phyloP scores from a whole-genome alignment of 208 protist genomes.

The Wallacemonas sp. region DNA sequence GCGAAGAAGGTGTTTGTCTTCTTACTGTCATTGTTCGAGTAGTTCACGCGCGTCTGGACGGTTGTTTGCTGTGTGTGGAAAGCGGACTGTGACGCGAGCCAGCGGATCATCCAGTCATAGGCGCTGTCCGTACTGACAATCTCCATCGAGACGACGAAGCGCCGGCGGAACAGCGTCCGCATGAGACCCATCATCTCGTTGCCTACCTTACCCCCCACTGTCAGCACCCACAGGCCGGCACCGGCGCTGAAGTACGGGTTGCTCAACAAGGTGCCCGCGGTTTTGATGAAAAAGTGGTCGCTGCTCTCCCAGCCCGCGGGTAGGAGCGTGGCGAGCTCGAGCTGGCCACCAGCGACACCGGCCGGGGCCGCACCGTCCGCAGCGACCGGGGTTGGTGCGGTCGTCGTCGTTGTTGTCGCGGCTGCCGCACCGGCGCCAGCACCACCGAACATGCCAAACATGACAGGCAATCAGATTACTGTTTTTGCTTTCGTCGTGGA shows the following conservation, averaged over 20 bases:
- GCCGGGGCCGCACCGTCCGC: neutral
- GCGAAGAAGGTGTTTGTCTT: constrained; percentile 62
- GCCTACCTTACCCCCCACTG: constrained; percentile 57
- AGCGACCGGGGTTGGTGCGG: neutral
- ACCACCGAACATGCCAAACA: constrained; percentile 11
- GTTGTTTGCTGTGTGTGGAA: constrained; percentile 82
- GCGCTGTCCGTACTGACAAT: constrained; percentile 72
- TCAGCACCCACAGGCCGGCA: constrained; percentile 82
- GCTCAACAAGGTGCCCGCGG: constrained; percentile 38
- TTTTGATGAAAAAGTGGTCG: constrained; percentile 38
- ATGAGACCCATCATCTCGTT: constrained; percentile 30
- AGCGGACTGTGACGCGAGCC: constrained; percentile 58
- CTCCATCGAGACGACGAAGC: constrained; percentile 85
- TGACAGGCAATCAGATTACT: constrained; percentile 9
- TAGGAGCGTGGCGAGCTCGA: constrained; percentile 59
- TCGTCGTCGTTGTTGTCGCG: neutral
- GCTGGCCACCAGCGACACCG: constrained; percentile 4
- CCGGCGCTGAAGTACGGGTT: constrained; percentile 91
- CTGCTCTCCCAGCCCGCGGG: constrained; percentile 53
- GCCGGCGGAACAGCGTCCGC: constrained; percentile 43
- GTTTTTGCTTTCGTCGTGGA: constrained; percentile 2
- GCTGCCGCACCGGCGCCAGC: neutral
- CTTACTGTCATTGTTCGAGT: constrained; percentile 63
- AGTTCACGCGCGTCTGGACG: constrained; percentile 53
- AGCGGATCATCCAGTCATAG: constrained; percentile 87